These are phyloP conservation scores for Piper longum DNA, from an alignment of 164 flowering plant genomes.

Conservation along the genomic window DNA sequence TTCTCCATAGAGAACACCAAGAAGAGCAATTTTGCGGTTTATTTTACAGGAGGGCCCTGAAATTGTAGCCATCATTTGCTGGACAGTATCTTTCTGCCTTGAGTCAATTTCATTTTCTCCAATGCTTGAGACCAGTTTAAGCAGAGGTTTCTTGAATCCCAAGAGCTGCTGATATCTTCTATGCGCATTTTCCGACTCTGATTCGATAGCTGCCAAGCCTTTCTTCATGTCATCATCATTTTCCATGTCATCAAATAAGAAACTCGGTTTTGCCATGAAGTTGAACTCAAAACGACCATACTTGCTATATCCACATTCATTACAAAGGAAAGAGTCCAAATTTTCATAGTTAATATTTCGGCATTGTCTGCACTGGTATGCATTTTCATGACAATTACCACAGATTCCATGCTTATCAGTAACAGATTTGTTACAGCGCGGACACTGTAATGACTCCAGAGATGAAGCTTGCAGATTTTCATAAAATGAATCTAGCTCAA, in stretches of 20 bases:
- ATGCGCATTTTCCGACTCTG: constrained; percentile 99
- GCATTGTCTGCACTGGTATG: constrained; percentile 98
- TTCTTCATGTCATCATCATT: constrained; percentile 98
- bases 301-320: constrained; percentile 99
- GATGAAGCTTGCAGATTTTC: constrained; percentile 98
- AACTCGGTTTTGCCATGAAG: constrained; percentile 98
- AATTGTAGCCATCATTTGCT: constrained; percentile 98
- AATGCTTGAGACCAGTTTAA: constrained; percentile 92
- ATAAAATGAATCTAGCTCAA: constrained; percentile 94
- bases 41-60: constrained; percentile 97
- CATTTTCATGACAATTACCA: constrained; percentile 96
- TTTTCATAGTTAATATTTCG: constrained; percentile 98
- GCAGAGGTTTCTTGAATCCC: constrained; percentile 94
- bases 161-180: constrained; percentile 94
- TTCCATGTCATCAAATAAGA: constrained; percentile 94
- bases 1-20: constrained; percentile 99
- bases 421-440: constrained; percentile 93
- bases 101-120: constrained; percentile 98
- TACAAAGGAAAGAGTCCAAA: constrained; percentile 93
- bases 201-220: constrained; percentile 94
- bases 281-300: constrained; percentile 98
- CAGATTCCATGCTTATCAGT: constrained; percentile 98
- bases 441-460: constrained; percentile 95
- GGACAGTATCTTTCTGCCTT: constrained; percentile 95
- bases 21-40: constrained; percentile 97